Base-by-base conservation (phyloP, 1,139 yeast species). In the Kazachstania sp. region DNA sequence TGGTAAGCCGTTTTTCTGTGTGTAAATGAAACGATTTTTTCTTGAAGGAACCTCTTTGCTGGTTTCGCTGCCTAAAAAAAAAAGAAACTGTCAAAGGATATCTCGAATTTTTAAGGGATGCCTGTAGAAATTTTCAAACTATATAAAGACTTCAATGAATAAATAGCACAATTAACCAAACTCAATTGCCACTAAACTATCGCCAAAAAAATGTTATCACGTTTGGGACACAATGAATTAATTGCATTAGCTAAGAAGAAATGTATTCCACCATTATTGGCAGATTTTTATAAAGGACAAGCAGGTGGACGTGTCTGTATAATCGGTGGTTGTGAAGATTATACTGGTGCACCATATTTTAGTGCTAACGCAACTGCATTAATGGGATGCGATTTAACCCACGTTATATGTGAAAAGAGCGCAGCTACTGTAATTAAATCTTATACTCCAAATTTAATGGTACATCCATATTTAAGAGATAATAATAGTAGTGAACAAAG, bases 281-380 rank as follows among this genome's bases (percentile, higher is more conserved):
- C 86, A 4, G 57, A 66, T 7, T 83, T 85, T 63, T 85, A 92
- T 67, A 92, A 92, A 64, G 98, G 98, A 37, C 97, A 92, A 67
- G 73, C 77, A 56, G 86, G 90, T 2, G 97, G 97, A 4, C 74
- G 87, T 51, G 72, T 92, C 4, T 88, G 83, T 8, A 87, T 92
- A 0, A 77, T 92, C 50, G 98, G 98, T 13, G 98, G 98, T 1
- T 83, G 94, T 63, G 94, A 86, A 62, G 97, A 90, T 70, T 72
- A 63, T 63, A 90, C 97, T 0, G 98, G 98, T 0, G 98, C 98
- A 0, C 98, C 98, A 2, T 92, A 73, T 68, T 92, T 92, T 64
- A 77, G 95, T 28, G 83, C 94, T 12, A 82, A 85, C 61, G 86
- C 96, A 1, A 79, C 95, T 1, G 86, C 95, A 2, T 68, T 84